phyloP scores from a whole-genome alignment of 2,329 filamentous ascomycete species.

The Fusarium sp. region DNA sequence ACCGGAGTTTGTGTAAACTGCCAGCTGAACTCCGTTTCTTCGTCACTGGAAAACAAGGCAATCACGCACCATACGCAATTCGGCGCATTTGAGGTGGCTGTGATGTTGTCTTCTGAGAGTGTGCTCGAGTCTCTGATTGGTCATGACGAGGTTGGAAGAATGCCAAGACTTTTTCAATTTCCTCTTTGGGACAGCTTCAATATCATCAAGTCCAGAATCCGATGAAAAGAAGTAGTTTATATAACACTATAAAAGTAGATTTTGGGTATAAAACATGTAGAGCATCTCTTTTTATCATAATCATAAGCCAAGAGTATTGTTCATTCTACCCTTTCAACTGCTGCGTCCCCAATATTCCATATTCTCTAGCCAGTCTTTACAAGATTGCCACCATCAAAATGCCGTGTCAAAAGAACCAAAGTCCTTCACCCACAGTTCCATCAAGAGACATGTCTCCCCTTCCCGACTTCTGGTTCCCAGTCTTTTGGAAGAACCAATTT shows the following conservation, averaged over 20 bases:
- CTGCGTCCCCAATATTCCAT: neutral
- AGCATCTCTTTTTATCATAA: neutral
- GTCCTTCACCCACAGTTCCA: neutral
- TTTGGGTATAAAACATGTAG: slow-evolving; percentile 2
- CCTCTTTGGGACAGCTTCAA: slow-evolving; percentile 16
- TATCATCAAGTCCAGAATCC: neutral
- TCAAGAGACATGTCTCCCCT: slow-evolving; percentile 27
- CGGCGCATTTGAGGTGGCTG: too few species aligned
- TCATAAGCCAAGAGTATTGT: accelerated
- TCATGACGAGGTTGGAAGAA: slow-evolving; percentile 5
- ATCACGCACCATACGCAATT: neutral
- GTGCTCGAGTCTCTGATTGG: slow-evolving; percentile 14
- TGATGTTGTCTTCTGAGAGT: neutral
- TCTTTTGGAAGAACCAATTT: slow-evolving; percentile 42
- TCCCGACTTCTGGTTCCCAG: slow-evolving; percentile 5
- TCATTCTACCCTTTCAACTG: accelerated
- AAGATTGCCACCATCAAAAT: slow-evolving; percentile 9
- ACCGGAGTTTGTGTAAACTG: neutral
- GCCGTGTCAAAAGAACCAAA: slow-evolving; percentile 5
- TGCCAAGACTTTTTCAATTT: slow-evolving; percentile 37
- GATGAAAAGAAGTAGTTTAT: neutral
- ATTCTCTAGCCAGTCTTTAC: neutral
- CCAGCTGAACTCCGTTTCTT: neutral
- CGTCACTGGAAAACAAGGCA: accelerated
- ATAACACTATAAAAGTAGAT: neutral